These are phyloP conservation scores for Starmera quercuum DNA, from an alignment of 805 yeast genomes.

Conservation along the genomic window DNA sequence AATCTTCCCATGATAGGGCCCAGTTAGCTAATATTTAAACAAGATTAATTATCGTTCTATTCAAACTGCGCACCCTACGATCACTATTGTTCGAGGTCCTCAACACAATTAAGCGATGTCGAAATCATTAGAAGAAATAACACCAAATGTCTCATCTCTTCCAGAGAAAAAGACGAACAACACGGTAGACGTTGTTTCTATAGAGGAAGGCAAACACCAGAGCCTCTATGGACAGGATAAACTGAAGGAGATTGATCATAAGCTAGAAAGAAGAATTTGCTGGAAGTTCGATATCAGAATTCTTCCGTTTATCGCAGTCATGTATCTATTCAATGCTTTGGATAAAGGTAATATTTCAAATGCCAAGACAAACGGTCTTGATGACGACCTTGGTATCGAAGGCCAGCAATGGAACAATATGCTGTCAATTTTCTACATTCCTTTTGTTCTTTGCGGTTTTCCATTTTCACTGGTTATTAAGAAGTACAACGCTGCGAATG, in stretches of 20 bases:
- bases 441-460: constrained; percentile 37
- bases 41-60: too few relatives aligned
- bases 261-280: constrained; percentile 23
- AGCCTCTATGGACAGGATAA: background rate
- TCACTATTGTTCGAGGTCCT: too few relatives aligned
- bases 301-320: constrained; percentile 35
- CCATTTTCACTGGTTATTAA: constrained; percentile 35
- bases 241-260: background rate
- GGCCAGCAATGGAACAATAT: constrained; percentile 38
- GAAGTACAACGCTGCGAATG: constrained; percentile 34
- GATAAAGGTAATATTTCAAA: constrained; percentile 43
- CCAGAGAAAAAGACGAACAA: too few relatives aligned
- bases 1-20: too few relatives aligned
- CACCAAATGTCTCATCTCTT: too few relatives aligned
- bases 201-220: background rate
- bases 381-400: constrained; percentile 29
- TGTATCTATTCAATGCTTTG: constrained; percentile 41
- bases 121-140: too few relatives aligned
- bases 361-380: constrained; percentile 41
- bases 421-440: constrained; percentile 37
- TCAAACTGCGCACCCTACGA: too few relatives aligned
- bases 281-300: constrained; percentile 36
- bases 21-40: too few relatives aligned
- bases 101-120: too few relatives aligned
- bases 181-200: background rate